A percentile compares a stretch with the other conserved stretches of the same genome.
These are phyloP conservation scores for Serendipita indica DNA, from an alignment of 768 basidiomycete species.

Conservation along the genomic window DNA sequence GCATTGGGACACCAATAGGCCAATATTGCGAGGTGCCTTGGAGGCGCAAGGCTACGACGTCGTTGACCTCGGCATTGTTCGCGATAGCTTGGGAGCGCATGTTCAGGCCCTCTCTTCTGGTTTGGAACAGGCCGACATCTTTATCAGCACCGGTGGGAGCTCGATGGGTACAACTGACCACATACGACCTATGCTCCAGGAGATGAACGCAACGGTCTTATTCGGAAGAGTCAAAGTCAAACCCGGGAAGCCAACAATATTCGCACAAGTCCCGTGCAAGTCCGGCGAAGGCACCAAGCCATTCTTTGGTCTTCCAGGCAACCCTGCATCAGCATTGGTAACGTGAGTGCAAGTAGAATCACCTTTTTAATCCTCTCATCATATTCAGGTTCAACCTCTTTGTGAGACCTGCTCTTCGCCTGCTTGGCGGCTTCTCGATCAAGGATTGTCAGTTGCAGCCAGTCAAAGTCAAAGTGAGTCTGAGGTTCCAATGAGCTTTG, in stretches of 20 bases:
- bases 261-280: constrained; percentile 52
- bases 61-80: constrained; percentile 65
- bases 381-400: constrained; percentile 49
- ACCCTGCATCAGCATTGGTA: constrained; percentile 77
- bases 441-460: constrained; percentile 42
- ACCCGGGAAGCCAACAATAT: constrained; percentile 79
- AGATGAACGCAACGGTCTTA: constrained; percentile 59
- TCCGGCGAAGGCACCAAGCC: constrained; percentile 33
- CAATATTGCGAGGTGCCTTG: constrained; percentile 54
- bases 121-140: constrained; percentile 48
- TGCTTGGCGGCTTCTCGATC: constrained; percentile 51
- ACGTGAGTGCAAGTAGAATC: constrained; percentile 22
- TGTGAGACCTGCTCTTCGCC: constrained; percentile 64
- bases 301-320: constrained; percentile 76
- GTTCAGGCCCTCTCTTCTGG: constrained; percentile 41
- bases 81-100: constrained; percentile 53
- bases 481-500: neutral
- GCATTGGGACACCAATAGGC: constrained; percentile 76
- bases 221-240: constrained; percentile 78
- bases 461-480: constrained; percentile 43
- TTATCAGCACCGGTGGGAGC: constrained; percentile 79
- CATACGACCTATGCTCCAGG: constrained; percentile 77
- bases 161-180: constrained; percentile 85
- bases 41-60: constrained; percentile 62
- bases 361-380: neutral